phyloP scores from a whole-genome alignment of 2,329 filamentous ascomycete genomes.

The Aspergillus viridinutans region DNA sequence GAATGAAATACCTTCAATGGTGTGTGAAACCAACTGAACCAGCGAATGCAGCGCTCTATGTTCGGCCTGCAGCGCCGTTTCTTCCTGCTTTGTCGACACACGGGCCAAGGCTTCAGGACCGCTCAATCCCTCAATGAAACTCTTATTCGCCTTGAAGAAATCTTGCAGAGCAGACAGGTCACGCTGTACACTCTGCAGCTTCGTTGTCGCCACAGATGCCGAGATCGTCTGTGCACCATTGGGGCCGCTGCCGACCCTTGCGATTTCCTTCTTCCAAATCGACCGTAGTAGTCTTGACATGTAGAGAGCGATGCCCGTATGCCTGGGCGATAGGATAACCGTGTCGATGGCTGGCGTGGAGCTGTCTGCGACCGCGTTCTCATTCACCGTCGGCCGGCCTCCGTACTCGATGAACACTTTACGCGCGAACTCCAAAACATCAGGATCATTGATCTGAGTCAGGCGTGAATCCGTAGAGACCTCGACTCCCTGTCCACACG shows the following conservation, averaged over 20 bases:
- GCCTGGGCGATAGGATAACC: constrained; percentile 80
- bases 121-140: constrained; percentile 89
- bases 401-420: constrained; percentile 90
- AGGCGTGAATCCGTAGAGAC: constrained; percentile 66
- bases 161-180: constrained; percentile 72
- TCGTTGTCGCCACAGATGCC: constrained; percentile 63
- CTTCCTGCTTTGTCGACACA: constrained; percentile 77
- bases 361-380: constrained; percentile 63
- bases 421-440: constrained; percentile 78
- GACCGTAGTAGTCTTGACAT: constrained; percentile 81
- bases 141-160: constrained; percentile 83
- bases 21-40: constrained; percentile 78
- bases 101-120: constrained; percentile 80
- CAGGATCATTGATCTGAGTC: constrained; percentile 70
- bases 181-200: constrained; percentile 72
- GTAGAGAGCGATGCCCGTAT: constrained; percentile 84
- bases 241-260: constrained; percentile 52
- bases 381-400: constrained; percentile 77
- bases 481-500: constrained; percentile 88
- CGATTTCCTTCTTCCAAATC: constrained; percentile 78
- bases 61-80: constrained; percentile 87
- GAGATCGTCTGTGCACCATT: constrained; percentile 60
- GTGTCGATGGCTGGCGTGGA: constrained; percentile 68
- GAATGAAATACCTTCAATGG: constrained; percentile 95
- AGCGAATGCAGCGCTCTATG: constrained; percentile 87